Base-by-base conservation (phyloP, 208 protist species). In the Leishmania mexicana region DNA sequence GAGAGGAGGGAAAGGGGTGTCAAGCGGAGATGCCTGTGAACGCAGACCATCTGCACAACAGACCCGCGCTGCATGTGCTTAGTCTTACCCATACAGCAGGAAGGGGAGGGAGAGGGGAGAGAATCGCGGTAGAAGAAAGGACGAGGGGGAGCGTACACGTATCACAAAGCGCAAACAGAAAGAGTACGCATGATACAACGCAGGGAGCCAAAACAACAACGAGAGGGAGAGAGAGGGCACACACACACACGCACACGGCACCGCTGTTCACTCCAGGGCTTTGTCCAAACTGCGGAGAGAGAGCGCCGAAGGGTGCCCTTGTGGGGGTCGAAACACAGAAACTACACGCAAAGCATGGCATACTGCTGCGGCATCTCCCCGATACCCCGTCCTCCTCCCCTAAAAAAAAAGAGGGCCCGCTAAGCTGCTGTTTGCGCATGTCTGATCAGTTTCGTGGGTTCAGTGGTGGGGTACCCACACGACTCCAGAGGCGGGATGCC, bases 401-500 rank as follows among this genome's bases (percentile, higher is more conserved):
- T 11, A 31, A 62, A 62, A 17, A 31, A 42, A 35, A 68, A 40
- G 13, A 68, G 3, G 28, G 45, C 28, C 8, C 70, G 45, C 70
- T 51, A 54, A 53, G 45, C 24, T n/a, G 45, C 42, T 28, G 28
- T 3, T 17, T 13, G 45, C 4, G 49, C 4, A 5, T 19, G 7
- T 45, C 11, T 53, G 28, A 19, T 35, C n/a, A 74, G 21, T 13
- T 10, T 17, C 28, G 35, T 51, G 2, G 31, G 8, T 0, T 21
- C 45, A n/a, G 73, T 47, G 47, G 31, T 76, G 5, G 35, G 35
- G 31, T 21, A 42, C 57, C 64, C 35, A 17, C 24, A 31, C 2
- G 54, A 67, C 1, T 45, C 28, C 1, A 82, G 45, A 68, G 78
- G 79, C 5, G 83, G 65, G 4, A 64, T 24, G 28, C 67, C 83